Base-by-base conservation (phyloP, 805 yeast species). In the Wickerhamiella alocasiicola region DNA sequence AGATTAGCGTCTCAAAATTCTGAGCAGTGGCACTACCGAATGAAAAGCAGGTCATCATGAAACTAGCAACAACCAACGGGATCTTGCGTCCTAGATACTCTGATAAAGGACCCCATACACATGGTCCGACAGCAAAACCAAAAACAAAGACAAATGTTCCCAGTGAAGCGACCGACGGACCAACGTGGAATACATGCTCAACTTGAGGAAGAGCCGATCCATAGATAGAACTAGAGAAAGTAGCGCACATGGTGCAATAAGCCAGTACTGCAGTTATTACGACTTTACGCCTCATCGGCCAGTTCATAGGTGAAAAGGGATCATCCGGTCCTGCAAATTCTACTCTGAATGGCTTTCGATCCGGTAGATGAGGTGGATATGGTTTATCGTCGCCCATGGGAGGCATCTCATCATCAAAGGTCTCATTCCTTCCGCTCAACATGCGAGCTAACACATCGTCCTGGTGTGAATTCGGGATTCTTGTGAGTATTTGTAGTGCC, bases 41-140 rank as follows among this genome's bases (percentile, higher is more conserved):
- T 34, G 68, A 67, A 60, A 83, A 81, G 34, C 71, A 51, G 16
- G 70, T 62, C 54, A 72, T 71, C 1, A 78, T 71, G 31, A 81
- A 62, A 3, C 69, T 57, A 4, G 85, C 72, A 2, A 74, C 46
- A 2, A 79, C 48, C 42, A 81, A 52, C 11, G 81, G 76, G 13
- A 69, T 59, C 56, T 71, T 71, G 59, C 94, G 71, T 18, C 93
- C 91, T 49, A 68, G 77, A 27, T 78, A 53, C 57, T 81, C 94
- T n/a, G 88, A 77, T 26, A 81, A 56, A 4, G 94, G 95, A 19
- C 91, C 95, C 83, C 91, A 87, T 26, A 83, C 53, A 38, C 87
- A 66, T 3, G 97, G 97, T 15, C 96, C 95, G 1, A 83, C 71
- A 1, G 95, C 96, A 60, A 85, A 88, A 9, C 96, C 97, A 31